Conservation (phyloP, 371 early-diverging fungal genomes). For the Mucor velutinosus region DNA sequence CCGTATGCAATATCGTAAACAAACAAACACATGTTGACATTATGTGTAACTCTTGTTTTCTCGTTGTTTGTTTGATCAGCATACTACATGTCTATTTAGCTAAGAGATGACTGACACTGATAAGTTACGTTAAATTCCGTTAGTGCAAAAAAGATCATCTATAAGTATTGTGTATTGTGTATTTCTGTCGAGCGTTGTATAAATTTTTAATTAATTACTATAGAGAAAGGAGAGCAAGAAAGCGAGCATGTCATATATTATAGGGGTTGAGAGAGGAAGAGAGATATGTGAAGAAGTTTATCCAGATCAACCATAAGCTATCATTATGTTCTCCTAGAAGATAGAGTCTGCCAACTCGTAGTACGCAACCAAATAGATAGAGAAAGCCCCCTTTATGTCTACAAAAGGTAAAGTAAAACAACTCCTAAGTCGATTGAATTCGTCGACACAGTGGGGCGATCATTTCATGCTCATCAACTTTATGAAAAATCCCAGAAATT, state of each 20-base stretch:
- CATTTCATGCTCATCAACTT: not conserved
- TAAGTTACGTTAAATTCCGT: not conserved
- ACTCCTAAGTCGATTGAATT: not conserved
- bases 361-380: not conserved
- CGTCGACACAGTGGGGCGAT: not conserved
- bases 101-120: not conserved
- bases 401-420: not conserved
- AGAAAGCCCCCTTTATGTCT: not conserved
- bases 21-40: constrained; percentile 3
- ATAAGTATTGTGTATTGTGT: not conserved
- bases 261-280: not conserved
- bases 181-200: not conserved
- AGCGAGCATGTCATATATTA: not conserved
- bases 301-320: not conserved
- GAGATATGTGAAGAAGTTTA: not conserved
- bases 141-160: not conserved
- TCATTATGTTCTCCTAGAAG: constrained; percentile 1
- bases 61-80: not conserved
- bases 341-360: not conserved
- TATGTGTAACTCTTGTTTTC: not conserved
- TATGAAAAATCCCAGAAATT: not conserved
- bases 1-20: not conserved
- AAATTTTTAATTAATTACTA: not conserved
- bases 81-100: not conserved
- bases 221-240: not conserved